Evolutionary conservation across 805 yeast species (phyloP), one percentile per base, ranked within the genome.

Genomic region (Torulaspora indica): DNA sequence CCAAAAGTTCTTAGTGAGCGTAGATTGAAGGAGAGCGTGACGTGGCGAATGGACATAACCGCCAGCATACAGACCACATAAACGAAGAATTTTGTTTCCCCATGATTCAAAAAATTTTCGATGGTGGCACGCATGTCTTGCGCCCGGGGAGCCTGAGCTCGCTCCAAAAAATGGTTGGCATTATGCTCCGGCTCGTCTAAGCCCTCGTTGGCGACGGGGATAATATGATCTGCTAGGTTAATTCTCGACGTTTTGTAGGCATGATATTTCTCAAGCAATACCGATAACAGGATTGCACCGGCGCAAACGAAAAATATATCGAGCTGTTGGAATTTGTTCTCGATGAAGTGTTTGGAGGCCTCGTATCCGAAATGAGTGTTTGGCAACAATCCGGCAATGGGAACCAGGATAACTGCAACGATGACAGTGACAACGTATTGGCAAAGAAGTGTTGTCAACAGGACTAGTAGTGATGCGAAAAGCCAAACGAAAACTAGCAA

Each of bases 401-500:
- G 55, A 8, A 51, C 23, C 2, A 48, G 33, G 5, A 42, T n/a
- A 17, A 40, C 31, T 5, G 42, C 43, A 4, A 48, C 29, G 5
- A 57, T 6, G 4, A 54, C 34, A 14, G 54, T 53, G 15, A 46
- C 42, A 6, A 44, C 15, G 37, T 51, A 52, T 31, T 59, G 60
- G 20, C 60, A 47, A 4, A 46, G 36, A 25, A 53, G 36, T 2
- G 60, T 46, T 1, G 51, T 40, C 12, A 52, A 43, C 18, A 63
- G 32, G 10, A 58, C 55, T 13, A 64, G 42, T n/a, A 62, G 25
- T 34, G 73, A 58, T 0, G 81, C 72, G 51, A 70, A 73, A 0
- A 70, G 45, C 77, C 79, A 76, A 5, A 76, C 56, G 49, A 68
- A 59, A 1, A 58, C 54, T 24, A 77, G 53, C 24, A 71, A 50